A percentile compares a stretch with the other conserved stretches of the same genome.
phyloP scores from a whole-genome alignment of 164 flowering plant species.

The Protea cynaroides region DNA sequence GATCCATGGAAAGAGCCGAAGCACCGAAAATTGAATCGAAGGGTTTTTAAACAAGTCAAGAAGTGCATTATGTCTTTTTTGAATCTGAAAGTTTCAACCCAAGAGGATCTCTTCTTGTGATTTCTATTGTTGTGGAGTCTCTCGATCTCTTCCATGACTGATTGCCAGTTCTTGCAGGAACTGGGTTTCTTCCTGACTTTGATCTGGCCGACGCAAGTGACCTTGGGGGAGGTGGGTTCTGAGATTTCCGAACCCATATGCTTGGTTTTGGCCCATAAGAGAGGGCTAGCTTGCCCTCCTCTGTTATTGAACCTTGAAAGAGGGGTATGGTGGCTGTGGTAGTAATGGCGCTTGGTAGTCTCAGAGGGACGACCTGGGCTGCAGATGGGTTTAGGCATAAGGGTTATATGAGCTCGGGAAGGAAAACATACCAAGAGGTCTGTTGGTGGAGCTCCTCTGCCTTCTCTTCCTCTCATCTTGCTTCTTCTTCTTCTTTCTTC shows the following conservation, averaged over 20 bases:
- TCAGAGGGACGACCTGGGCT: constrained; percentile 66
- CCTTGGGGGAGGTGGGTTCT: constrained; percentile 89
- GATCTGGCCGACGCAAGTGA: constrained; percentile 94
- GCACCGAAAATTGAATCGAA: constrained; percentile 69
- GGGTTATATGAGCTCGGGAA: constrained; percentile 52
- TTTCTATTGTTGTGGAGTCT: constrained; percentile 49
- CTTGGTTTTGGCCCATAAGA: constrained; percentile 53
- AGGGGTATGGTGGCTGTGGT: constrained; percentile 18
- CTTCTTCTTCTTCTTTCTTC: constrained; percentile 1
- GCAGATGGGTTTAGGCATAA: constrained; percentile 80
- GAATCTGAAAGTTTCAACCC: constrained; percentile 61
- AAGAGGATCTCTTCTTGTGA: constrained; percentile 34
- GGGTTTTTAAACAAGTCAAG: constrained; percentile 51
- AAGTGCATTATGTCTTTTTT: constrained; percentile 83
- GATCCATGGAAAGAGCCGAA: constrained; percentile 56
- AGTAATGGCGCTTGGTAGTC: constrained; percentile 33
- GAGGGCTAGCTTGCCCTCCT: constrained; percentile 44
- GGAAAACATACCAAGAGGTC: constrained; percentile 88
- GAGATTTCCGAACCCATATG: constrained; percentile 33
- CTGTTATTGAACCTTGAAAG: constrained; percentile 23
- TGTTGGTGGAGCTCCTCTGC: constrained; percentile 40
- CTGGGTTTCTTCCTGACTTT: constrained; percentile 48
- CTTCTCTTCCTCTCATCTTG: constrained; percentile 54
- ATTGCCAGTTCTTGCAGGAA: constrained; percentile 81
- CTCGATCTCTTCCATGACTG: constrained; percentile 94